These are phyloP conservation scores for Ophiocordyceps sinensis DNA, from an alignment of 2,329 filamentous ascomycete genomes.

Conservation along the genomic window DNA sequence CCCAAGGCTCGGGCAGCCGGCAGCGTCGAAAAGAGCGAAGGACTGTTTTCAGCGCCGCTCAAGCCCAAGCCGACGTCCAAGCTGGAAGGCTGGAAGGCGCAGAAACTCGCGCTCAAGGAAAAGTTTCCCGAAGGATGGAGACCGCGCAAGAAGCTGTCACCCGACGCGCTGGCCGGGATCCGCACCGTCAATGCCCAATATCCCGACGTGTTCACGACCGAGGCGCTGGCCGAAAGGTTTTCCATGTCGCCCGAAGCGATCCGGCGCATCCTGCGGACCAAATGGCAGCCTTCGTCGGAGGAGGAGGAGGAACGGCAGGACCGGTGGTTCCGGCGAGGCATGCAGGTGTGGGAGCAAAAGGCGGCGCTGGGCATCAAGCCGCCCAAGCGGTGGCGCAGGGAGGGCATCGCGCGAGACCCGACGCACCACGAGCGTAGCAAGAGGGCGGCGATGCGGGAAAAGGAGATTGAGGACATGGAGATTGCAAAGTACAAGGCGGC, in stretches of 20 bases:
- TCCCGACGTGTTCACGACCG: slow-evolving; percentile 62
- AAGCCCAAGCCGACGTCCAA: slow-evolving; percentile 11
- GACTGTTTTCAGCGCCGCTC: background rate
- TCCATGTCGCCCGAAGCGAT: slow-evolving; percentile 79
- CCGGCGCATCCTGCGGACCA: slow-evolving; percentile 69
- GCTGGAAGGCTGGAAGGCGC: slow-evolving; percentile 51
- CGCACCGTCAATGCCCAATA: slow-evolving; percentile 66
- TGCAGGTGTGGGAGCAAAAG: slow-evolving; percentile 43
- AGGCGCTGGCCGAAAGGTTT: slow-evolving; percentile 62
- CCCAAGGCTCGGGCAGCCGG: background rate
- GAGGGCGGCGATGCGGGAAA: slow-evolving; percentile 11
- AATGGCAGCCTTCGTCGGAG: slow-evolving; percentile 51
- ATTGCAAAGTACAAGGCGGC: slow-evolving; percentile 8
- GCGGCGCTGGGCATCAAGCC: slow-evolving; percentile 48
- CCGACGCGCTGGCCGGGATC: slow-evolving; percentile 84
- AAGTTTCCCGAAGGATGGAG: slow-evolving; percentile 78
- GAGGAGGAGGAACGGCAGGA: slow-evolving; percentile 43
- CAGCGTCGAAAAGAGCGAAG: background rate
- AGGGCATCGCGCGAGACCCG: slow-evolving; percentile 33
- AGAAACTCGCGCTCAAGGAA: slow-evolving; percentile 58
- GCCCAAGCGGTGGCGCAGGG: slow-evolving; percentile 42
- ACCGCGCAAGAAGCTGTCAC: slow-evolving; percentile 75
- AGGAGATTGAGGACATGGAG: slow-evolving; percentile 16
- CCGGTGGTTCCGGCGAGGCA: slow-evolving; percentile 48
- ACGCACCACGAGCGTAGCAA: slow-evolving; percentile 22